These are phyloP conservation scores for Fonsecaea pedrosoi DNA, from an alignment of 2,329 filamentous ascomycete species.

Conservation along the genomic window DNA sequence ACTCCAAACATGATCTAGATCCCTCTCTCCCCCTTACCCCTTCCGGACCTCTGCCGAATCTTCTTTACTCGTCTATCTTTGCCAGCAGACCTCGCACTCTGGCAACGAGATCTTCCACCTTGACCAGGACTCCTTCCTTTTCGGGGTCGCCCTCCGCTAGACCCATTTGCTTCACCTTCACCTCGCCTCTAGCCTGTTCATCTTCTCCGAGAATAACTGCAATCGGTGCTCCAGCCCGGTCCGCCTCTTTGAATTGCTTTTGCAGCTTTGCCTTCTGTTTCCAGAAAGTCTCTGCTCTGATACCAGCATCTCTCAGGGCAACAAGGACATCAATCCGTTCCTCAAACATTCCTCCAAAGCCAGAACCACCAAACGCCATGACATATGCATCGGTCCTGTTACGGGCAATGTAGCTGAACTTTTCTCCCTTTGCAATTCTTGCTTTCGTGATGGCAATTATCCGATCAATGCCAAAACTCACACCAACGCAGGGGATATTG, in stretches of 20 bases:
- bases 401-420: conserved; percentile 50
- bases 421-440: conserved; percentile 67
- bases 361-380: conserved; percentile 92
- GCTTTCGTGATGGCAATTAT: conserved; percentile 93
- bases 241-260: conserved; percentile 89
- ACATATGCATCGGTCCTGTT: conserved; percentile 80
- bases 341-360: conserved; percentile 77
- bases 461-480: conserved; percentile 93
- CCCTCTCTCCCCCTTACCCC: neutral
- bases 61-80: conserved; percentile 18
- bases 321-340: conserved; percentile 83
- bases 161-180: conserved; percentile 86
- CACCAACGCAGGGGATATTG: conserved; percentile 86
- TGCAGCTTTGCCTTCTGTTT: conserved; percentile 81
- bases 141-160: conserved; percentile 82
- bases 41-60: neutral
- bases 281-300: conserved; percentile 89
- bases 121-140: conserved; percentile 82
- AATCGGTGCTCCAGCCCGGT: conserved; percentile 78
- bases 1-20: conserved; percentile 3
- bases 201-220: conserved; percentile 91
- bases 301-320: conserved; percentile 81
- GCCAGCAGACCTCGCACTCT: conserved; percentile 28
- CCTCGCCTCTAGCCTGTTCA: conserved; percentile 80
- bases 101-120: conserved; percentile 50